These are phyloP conservation scores for Pestalotiopsis sp. DNA, from an alignment of 2,329 filamentous ascomycete species.

Conservation along the genomic window DNA sequence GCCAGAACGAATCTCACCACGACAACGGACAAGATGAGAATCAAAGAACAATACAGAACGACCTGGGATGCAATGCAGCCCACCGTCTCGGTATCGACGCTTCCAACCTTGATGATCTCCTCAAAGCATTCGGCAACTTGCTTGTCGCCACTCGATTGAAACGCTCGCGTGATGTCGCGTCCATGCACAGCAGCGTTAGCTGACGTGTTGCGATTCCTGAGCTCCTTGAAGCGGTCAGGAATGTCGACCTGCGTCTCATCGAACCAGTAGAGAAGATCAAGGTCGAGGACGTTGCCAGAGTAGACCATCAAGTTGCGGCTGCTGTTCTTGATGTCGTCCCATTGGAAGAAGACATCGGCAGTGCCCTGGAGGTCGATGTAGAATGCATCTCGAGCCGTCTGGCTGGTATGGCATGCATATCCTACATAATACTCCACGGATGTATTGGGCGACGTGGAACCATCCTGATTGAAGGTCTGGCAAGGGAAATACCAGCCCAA, in stretches of 20 bases:
- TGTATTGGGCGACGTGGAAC: constrained; percentile 75
- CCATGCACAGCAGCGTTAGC: constrained; percentile 71
- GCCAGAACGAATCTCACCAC: constrained; percentile 85
- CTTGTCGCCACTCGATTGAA: constrained; percentile 80
- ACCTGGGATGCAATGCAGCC: constrained; percentile 98
- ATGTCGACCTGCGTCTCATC: constrained; percentile 78
- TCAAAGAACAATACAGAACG: constrained; percentile 89
- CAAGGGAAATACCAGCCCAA: constrained; percentile 98
- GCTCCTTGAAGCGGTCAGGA: constrained; percentile 77
- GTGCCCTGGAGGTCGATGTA: constrained; percentile 68
- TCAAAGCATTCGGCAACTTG: constrained; percentile 83
- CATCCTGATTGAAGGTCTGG: constrained; percentile 89
- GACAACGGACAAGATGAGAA: constrained; percentile 91
- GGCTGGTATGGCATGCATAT: constrained; percentile 85
- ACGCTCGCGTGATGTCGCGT: constrained; percentile 85
- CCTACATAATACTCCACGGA: constrained; percentile 79
- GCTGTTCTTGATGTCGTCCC: constrained; percentile 89
- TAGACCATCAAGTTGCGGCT: constrained; percentile 93
- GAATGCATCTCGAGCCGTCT: constrained; percentile 69
- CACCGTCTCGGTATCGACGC: constrained; percentile 92
- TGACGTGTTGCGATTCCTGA: constrained; percentile 67
- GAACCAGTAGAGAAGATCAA: constrained; percentile 89
- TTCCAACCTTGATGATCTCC: constrained; percentile 94
- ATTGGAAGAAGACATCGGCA: constrained; percentile 94
- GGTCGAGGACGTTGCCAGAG: constrained; percentile 88